Evolutionary conservation across 306 rosid species (phyloP).

Genomic region (Cucurbita moschata): DNA sequence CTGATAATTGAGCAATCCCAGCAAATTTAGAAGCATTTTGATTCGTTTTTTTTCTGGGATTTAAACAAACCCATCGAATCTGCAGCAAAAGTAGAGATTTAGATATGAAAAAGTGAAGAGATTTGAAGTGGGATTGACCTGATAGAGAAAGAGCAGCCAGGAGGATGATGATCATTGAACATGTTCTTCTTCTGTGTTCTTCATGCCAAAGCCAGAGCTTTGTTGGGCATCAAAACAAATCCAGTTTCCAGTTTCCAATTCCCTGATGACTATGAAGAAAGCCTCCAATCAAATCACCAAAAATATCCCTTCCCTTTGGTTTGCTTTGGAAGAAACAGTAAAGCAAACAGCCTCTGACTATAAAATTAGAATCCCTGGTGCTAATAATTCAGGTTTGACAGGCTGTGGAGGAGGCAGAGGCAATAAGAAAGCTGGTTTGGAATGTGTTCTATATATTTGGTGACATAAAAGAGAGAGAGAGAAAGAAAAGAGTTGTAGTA

Average conservation of each 20-base stretch:
- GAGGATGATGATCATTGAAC: constrained; percentile 2
- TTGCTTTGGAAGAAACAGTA: constrained; percentile 26
- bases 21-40: not conserved
- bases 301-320: not conserved
- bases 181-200: not conserved
- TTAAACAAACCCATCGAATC: not conserved
- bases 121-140: not conserved
- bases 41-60: not conserved
- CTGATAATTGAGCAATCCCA: not conserved
- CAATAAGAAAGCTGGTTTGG: constrained; percentile 26
- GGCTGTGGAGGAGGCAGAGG: constrained; percentile 64
- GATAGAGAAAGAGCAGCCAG: not conserved
- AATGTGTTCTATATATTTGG: constrained; percentile 17
- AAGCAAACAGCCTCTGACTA: constrained; percentile 13
- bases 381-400: constrained; percentile 74
- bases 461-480: not conserved
- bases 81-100: not conserved
- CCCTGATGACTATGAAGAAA: not conserved
- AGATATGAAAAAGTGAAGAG: too few relatives aligned
- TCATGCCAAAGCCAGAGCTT: not conserved
- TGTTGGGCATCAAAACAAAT: not conserved
- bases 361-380: constrained; percentile 21
- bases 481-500: constrained; percentile 2
- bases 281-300: not conserved
- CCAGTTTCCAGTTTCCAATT: not conserved